Conservation (phyloP, 306 rosid species). For the Arachis stenosperma region DNA sequence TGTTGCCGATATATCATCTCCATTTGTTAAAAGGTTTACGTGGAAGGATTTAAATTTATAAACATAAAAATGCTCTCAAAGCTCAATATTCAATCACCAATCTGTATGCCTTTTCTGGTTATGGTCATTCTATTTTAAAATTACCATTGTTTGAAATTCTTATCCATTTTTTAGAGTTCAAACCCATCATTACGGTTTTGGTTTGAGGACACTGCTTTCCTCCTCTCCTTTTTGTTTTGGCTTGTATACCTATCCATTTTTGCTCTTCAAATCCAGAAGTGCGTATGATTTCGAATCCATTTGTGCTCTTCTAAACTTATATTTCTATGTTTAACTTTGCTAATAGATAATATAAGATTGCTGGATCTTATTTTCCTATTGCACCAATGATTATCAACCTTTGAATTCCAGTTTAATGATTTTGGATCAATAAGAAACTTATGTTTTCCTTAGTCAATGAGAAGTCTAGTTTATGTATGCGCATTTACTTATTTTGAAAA, state of each 20-base stretch:
- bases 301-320: slow-evolving; percentile 4
- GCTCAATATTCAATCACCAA: neutral
- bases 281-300: too few relatives aligned
- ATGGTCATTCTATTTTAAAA: neutral
- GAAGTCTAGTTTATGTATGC: neutral
- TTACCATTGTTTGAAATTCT: neutral
- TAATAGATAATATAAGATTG: slow-evolving; percentile 13
- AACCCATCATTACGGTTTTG: neutral
- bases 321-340: slow-evolving; percentile 8
- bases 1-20: neutral
- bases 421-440: slow-evolving; percentile 25
- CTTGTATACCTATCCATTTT: neutral
- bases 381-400: too few relatives aligned
- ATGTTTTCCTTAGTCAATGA: slow-evolving; percentile 9
- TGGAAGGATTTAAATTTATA: neutral
- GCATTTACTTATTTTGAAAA: slow-evolving; percentile 8
- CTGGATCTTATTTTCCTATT: neutral
- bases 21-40: neutral
- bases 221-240: neutral
- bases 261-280: neutral
- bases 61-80: neutral
- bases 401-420: neutral
- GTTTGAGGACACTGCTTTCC: slow-evolving; percentile 11
- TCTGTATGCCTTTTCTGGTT: too few relatives aligned
- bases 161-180: neutral